A percentile compares a stretch with the other conserved stretches of the same genome.
Evolutionary conservation across 2,329 filamentous ascomycete genomes (phyloP).

Genomic region (Plectosphaerella cucumerina): DNA sequence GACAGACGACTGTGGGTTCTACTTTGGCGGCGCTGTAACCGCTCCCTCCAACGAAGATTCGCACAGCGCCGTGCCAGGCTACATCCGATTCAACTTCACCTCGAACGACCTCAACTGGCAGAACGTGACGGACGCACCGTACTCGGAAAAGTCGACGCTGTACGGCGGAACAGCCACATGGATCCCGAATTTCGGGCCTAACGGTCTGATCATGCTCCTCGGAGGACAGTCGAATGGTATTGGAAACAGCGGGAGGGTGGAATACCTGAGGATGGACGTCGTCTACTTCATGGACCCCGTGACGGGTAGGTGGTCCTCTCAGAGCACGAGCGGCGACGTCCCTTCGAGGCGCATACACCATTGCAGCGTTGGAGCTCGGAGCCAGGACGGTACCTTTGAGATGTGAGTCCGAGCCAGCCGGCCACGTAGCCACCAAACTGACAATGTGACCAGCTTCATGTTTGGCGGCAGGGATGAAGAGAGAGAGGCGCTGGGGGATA

Average conservation of each 20-base stretch:
- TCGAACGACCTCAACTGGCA: neutral
- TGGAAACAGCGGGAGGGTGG: neutral
- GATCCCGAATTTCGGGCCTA: conserved; percentile 23
- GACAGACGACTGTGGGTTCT: conserved; percentile 21
- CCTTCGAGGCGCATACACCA: conserved; percentile 22
- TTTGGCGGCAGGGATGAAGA: neutral
- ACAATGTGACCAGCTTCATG: neutral
- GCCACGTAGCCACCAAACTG: neutral
- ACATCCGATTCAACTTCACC: neutral
- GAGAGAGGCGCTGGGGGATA: neutral
- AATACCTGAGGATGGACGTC: conserved; percentile 18
- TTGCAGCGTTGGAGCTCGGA: conserved; percentile 27
- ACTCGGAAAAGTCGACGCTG: conserved; percentile 19
- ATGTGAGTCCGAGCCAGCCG: conserved; percentile 21
- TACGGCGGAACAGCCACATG: conserved; percentile 23
- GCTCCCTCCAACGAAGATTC: conserved; percentile 12
- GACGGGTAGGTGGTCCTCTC: conserved; percentile 27
- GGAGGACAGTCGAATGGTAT: conserved; percentile 18
- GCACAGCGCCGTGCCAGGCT: neutral
- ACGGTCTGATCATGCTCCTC: conserved; percentile 26
- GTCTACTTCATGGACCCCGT: conserved; percentile 27
- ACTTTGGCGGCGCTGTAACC: conserved; percentile 23
- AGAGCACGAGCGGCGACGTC: conserved; percentile 23
- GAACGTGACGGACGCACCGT: conserved; percentile 15
- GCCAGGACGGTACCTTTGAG: conserved; percentile 28